phyloP scores from a whole-genome alignment of 768 basidiomycete genomes.

The Rhodotorula toruloides region DNA sequence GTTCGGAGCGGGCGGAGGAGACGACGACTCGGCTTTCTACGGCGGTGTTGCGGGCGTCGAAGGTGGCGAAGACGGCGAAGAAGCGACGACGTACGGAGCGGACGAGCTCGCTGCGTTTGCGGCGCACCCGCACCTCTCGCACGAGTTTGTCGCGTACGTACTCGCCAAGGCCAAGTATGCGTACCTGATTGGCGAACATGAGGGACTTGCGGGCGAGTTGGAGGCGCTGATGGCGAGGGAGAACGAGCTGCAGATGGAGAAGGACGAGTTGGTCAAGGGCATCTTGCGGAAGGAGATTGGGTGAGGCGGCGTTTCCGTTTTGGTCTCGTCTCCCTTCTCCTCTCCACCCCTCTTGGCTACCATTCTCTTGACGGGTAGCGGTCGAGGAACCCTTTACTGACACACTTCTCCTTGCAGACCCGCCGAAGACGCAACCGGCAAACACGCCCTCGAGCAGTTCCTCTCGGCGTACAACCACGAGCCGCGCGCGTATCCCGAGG shows the following conservation, averaged over 20 bases:
- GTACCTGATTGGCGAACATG: constrained; percentile 65
- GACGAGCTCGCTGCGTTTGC: constrained; percentile 30
- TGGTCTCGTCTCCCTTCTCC: not conserved
- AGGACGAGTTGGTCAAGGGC: constrained; percentile 52
- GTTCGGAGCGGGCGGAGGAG: constrained; percentile 7
- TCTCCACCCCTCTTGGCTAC: not conserved
- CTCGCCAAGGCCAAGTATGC: constrained; percentile 70
- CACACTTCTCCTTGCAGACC: not conserved
- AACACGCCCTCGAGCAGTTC: constrained; percentile 11
- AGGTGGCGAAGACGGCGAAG: constrained; percentile 2
- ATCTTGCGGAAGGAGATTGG: constrained; percentile 44
- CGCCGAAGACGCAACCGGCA: not conserved
- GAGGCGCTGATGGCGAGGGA: constrained; percentile 56
- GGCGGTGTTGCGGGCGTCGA: not conserved
- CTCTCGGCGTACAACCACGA: constrained; percentile 18
- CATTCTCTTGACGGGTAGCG: no score
- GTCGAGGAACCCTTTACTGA: not conserved
- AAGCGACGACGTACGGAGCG: constrained; percentile 4
- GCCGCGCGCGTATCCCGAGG: not conserved
- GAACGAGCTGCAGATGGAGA: constrained; percentile 40
- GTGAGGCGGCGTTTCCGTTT: not conserved
- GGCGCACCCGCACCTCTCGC: constrained; percentile 20
- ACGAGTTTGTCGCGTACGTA: constrained; percentile 58
- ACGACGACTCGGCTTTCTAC: constrained; percentile 1
- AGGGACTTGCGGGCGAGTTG: constrained; percentile 62